Conservation (phyloP, 2,329 filamentous ascomycete species). For the Thielaviopsis punctulata region DNA sequence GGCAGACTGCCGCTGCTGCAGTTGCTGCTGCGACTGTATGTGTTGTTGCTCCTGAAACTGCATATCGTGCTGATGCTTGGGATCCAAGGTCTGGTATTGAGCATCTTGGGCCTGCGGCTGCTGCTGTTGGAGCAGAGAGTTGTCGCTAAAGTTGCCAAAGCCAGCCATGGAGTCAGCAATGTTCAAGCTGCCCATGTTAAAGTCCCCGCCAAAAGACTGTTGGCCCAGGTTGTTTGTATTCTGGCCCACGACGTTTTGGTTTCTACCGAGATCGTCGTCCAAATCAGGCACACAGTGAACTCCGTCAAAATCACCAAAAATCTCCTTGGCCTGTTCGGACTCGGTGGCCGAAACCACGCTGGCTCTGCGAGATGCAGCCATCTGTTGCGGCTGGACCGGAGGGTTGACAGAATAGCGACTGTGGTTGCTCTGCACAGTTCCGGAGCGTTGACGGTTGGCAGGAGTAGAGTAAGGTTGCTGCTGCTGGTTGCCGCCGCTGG, state of each 20-base stretch:
- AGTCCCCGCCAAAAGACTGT: not conserved
- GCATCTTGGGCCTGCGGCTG: not conserved
- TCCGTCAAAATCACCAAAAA: constrained; percentile 71
- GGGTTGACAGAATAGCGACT: not conserved
- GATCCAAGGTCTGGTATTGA: too few relatives aligned
- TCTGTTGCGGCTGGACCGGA: not conserved
- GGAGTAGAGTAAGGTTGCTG: not conserved
- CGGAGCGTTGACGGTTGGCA: not conserved
- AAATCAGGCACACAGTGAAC: constrained; percentile 51
- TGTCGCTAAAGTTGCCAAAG: not conserved
- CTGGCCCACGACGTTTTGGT: not conserved
- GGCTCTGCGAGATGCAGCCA: not conserved
- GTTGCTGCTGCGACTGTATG: not conserved
- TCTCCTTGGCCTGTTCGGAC: constrained; percentile 43
- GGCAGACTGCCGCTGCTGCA: not conserved
- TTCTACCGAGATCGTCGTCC: constrained; percentile 5
- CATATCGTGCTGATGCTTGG: too few relatives aligned
- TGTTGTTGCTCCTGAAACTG: not conserved
- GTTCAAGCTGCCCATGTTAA: too few relatives aligned
- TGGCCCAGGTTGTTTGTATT: not conserved
- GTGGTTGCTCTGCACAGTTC: not conserved
- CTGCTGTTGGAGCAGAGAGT: too few relatives aligned
- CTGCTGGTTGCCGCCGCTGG: not conserved
- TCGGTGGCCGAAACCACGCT: constrained; percentile 25
- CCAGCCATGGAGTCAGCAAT: not conserved